Conservation (phyloP, 2,329 filamentous ascomycete genomes). For the Harringtonia lauricola region DNA sequence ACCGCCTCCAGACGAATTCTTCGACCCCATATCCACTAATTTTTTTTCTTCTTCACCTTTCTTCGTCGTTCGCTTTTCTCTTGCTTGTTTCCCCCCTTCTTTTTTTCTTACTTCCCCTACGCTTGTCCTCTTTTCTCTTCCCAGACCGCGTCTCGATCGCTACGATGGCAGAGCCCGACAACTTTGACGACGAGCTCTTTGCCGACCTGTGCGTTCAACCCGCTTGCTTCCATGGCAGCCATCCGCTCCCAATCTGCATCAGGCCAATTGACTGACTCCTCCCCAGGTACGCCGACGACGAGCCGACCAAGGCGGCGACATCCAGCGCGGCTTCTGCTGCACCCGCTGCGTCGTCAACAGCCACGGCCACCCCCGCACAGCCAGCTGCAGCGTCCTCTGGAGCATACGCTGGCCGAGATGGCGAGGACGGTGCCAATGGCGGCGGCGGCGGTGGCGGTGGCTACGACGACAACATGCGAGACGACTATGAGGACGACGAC, state of each 20-base stretch:
- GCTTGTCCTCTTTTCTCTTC: not conserved
- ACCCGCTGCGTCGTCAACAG: conserved; percentile 10
- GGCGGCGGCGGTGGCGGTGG: conserved; percentile 6
- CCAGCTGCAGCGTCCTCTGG: conserved; percentile 1
- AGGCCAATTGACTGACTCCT: conserved; percentile 6
- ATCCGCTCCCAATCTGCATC: too few relatives aligned
- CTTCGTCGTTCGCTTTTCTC: too few relatives aligned
- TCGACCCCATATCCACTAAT: too few relatives aligned
- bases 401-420: conserved; percentile 16
- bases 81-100: too few relatives aligned
- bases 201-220: conserved; percentile 64
- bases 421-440: conserved; percentile 9
- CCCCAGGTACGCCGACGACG: conserved; percentile 53
- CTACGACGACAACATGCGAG: conserved; percentile 16
- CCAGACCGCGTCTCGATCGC: not conserved
- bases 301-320: conserved; percentile 20
- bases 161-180: conserved; percentile 62
- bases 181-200: conserved; percentile 82
- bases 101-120: too few relatives aligned
- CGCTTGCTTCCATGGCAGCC: too few relatives aligned
- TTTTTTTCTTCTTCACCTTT: too few relatives aligned
- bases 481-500: conserved; percentile 37
- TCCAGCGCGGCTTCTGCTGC: conserved; percentile 5
- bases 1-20: too few relatives aligned
- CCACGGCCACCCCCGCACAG: conserved; percentile 1